Conservation (phyloP, 2,329 filamentous ascomycete species). For the Rutstroemia sp. region DNA sequence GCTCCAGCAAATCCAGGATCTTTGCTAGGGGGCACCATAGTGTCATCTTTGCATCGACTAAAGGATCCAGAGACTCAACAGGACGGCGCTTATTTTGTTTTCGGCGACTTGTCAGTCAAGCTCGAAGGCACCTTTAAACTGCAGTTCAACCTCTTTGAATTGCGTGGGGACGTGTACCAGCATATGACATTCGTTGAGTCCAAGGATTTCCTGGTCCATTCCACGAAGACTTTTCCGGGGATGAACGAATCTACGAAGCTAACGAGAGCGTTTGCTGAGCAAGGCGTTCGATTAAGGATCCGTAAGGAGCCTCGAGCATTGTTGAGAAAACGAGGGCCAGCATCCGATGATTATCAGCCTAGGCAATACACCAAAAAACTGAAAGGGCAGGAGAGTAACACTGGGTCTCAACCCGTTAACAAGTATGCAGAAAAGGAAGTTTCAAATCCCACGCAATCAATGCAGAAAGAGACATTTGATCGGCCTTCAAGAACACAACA, state of each 20-base stretch:
- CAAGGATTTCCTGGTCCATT: constrained; percentile 58
- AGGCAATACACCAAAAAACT: constrained; percentile 19
- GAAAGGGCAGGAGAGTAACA: not conserved
- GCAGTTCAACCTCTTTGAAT: constrained; percentile 71
- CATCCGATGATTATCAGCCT: constrained; percentile 28
- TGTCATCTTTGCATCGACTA: constrained; percentile 74
- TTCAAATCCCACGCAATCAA: not conserved
- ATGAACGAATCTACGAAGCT: constrained; percentile 76
- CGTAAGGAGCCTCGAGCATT: constrained; percentile 69
- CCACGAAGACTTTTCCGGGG: constrained; percentile 66
- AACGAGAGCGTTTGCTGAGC: constrained; percentile 77
- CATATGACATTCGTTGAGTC: constrained; percentile 41
- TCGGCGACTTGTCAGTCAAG: constrained; percentile 77
- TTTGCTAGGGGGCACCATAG: constrained; percentile 61
- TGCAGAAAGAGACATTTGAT: not conserved
- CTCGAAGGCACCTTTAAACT: constrained; percentile 65
- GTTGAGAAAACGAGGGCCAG: constrained; percentile 26
- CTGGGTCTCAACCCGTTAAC: not conserved
- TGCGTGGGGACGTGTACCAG: constrained; percentile 34
- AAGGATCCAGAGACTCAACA: constrained; percentile 65
- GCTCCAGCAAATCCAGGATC: constrained; percentile 35
- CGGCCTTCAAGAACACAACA: not conserved
- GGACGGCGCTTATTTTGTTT: constrained; percentile 86
- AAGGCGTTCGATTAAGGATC: constrained; percentile 74
- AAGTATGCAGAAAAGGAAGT: not conserved